These are phyloP conservation scores for Penicillium sp. DNA, from an alignment of 2,329 filamentous ascomycete genomes.

Conservation along the genomic window DNA sequence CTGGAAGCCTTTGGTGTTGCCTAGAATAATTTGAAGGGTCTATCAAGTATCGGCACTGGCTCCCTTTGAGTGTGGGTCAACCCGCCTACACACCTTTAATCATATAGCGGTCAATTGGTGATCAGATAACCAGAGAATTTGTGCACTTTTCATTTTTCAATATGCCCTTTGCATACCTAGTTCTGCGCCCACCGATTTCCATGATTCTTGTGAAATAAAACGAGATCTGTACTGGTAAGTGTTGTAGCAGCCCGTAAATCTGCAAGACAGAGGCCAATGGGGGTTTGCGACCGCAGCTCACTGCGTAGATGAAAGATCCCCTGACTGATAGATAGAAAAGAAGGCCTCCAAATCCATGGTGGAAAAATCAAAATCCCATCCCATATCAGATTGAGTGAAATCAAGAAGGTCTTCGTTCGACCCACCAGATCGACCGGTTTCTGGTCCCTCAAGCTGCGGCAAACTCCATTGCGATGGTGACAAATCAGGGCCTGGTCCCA, in stretches of 20 bases:
- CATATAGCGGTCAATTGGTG: too few relatives aligned
- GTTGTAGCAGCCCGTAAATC: too few relatives aligned
- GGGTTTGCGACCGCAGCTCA: background rate
- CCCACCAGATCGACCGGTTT: conserved; percentile 22
- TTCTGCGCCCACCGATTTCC: background rate
- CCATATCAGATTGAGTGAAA: conserved; percentile 39
- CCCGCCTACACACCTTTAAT: too few relatives aligned
- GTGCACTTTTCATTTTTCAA: background rate
- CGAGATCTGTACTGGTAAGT: background rate
- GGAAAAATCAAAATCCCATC: conserved; percentile 42
- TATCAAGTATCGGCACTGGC: too few relatives aligned
- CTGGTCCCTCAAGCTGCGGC: conserved; percentile 20
- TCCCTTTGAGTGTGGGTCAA: too few relatives aligned
- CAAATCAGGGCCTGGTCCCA: conserved; percentile 8
- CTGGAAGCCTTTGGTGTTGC: too few relatives aligned
- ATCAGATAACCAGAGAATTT: too few relatives aligned
- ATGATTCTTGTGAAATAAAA: background rate
- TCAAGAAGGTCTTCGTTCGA: conserved; percentile 36
- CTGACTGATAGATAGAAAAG: conserved; percentile 34
- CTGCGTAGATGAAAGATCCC: background rate
- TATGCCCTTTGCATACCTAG: background rate
- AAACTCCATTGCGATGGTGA: conserved; percentile 24
- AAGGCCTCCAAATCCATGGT: conserved; percentile 43
- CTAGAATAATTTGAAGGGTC: too few relatives aligned
- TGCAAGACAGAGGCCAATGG: too few relatives aligned